A percentile compares a stretch with the other conserved stretches of the same genome.
Evolutionary conservation across 2,329 filamentous ascomycete species (phyloP).

Genomic region (Nectriaceae sp.): DNA sequence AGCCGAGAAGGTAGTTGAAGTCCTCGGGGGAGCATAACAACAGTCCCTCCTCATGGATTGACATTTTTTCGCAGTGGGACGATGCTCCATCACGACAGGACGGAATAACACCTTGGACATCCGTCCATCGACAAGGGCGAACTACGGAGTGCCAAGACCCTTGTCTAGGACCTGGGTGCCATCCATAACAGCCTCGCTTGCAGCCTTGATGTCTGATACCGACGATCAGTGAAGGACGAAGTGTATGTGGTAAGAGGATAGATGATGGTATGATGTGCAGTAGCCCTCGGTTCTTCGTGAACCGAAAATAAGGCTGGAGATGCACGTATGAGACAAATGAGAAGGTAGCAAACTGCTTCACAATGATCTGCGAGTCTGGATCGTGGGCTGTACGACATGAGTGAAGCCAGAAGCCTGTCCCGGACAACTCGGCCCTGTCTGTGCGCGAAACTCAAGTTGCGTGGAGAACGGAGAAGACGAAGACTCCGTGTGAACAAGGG

Average conservation of each 20-base stretch:
- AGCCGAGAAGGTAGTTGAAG: too few species aligned
- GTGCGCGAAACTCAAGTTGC: slow-evolving; percentile 27
- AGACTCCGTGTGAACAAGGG: slow-evolving; percentile 6
- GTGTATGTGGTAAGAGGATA: not conserved
- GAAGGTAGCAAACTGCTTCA: not conserved
- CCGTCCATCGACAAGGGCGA: too few species aligned
- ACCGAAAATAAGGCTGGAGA: too few species aligned
- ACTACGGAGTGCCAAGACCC: too few species aligned
- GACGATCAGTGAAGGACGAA: too few species aligned
- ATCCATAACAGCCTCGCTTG: too few species aligned
- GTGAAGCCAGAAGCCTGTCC: not conserved
- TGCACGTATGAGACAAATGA: not conserved
- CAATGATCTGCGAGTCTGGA: not conserved
- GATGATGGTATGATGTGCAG: not conserved
- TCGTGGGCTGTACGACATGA: not conserved
- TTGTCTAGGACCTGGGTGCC: too few species aligned
- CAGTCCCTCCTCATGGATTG: not conserved
- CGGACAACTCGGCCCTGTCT: slow-evolving; percentile 6
- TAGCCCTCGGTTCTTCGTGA: not conserved
- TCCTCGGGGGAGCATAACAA: too few species aligned
- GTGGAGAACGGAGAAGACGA: slow-evolving; percentile 4
- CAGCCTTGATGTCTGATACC: too few species aligned
- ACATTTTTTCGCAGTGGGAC: not conserved
- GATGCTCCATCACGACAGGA: not conserved
- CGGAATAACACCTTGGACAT: too few species aligned